Conservation (phyloP, 768 basidiomycete species). For the Hericium rajendrae region DNA sequence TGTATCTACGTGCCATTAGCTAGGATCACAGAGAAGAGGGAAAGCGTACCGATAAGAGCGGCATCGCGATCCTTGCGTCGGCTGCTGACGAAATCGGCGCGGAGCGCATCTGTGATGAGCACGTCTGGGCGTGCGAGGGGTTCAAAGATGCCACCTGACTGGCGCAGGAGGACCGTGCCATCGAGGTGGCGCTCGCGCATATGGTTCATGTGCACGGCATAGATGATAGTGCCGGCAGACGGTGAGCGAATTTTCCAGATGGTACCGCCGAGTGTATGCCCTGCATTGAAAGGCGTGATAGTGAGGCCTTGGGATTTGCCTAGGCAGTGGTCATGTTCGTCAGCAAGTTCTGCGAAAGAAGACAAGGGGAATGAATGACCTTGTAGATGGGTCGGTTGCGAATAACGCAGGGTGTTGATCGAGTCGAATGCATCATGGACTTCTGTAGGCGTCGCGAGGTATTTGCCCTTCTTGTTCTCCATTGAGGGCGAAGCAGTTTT, state of each 20-base stretch:
- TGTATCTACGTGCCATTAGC: constrained; percentile 45
- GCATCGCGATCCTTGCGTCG: constrained; percentile 86
- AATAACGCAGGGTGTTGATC: constrained; percentile 87
- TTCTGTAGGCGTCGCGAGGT: constrained; percentile 70
- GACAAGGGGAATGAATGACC: constrained; percentile 32
- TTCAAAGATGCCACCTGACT: constrained; percentile 72
- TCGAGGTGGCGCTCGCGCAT: constrained; percentile 94
- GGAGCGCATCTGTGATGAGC: constrained; percentile 86
- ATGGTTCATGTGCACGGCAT: constrained; percentile 93
- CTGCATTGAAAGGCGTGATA: constrained; percentile 91
- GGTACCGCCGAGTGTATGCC: constrained; percentile 91
- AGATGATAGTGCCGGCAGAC: constrained; percentile 89
- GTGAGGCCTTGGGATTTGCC: constrained; percentile 90
- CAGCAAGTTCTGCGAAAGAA: too few relatives aligned
- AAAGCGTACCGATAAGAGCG: constrained; percentile 65
- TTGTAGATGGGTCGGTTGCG: constrained; percentile 90
- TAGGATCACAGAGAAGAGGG: neutral
- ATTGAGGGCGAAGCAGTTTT: constrained; percentile 9
- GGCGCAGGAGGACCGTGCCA: constrained; percentile 78
- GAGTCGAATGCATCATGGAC: constrained; percentile 90
- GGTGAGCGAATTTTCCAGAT: constrained; percentile 99
- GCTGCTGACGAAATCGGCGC: constrained; percentile 73
- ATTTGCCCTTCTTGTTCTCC: constrained; percentile 36
- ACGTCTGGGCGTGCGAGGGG: constrained; percentile 84
- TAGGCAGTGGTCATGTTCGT: neutral